Evolutionary conservation across 768 basidiomycete genomes (phyloP).

Genomic region (Boletus vermiculosoides): DNA sequence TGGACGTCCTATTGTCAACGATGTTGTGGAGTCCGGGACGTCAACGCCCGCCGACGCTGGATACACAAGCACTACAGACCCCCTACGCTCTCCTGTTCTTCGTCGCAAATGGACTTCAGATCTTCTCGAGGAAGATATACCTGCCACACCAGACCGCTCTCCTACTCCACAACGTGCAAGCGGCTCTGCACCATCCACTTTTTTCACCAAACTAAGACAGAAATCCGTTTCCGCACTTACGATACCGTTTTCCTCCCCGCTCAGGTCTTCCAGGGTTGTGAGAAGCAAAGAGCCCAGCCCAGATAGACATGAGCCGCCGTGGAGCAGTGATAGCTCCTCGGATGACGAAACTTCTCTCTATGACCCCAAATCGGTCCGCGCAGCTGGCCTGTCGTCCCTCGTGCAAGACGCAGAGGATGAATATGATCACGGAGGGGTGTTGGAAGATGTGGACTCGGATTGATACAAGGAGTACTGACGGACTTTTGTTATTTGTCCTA

Average conservation of each 20-base stretch:
- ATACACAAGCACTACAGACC: slow-evolving; percentile 33
- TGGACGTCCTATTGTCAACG: slow-evolving; percentile 34
- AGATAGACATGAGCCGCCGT: slow-evolving; percentile 37
- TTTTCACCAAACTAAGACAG: slow-evolving; percentile 44
- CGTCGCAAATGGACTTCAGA: slow-evolving; percentile 52
- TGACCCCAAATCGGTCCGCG: slow-evolving; percentile 10
- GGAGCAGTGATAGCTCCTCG: slow-evolving; percentile 64
- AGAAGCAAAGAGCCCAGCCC: slow-evolving; percentile 29
- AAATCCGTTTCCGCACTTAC: slow-evolving; percentile 46
- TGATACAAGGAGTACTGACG: slow-evolving; percentile 3
- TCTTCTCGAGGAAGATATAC: slow-evolving; percentile 29
- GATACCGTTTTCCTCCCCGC: slow-evolving; percentile 34
- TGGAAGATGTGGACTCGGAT: slow-evolving; percentile 24
- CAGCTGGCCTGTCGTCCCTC: slow-evolving; percentile 9
- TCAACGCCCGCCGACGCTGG: slow-evolving; percentile 33
- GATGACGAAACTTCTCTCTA: slow-evolving; percentile 37
- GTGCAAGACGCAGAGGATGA: slow-evolving; percentile 11
- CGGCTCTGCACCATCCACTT: slow-evolving; percentile 27
- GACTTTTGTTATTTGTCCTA: neutral
- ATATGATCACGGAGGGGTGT: slow-evolving; percentile 19
- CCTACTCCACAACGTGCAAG: slow-evolving; percentile 8
- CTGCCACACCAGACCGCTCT: slow-evolving; percentile 7
- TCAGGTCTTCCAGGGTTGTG: slow-evolving; percentile 21
- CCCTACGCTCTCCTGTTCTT: slow-evolving; percentile 40
- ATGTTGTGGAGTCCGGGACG: slow-evolving; percentile 31